Evolutionary conservation across 257 asterid genomes (phyloP), one percentile per base, ranked within the genome.

Genomic region (Mentha longifolia): DNA sequence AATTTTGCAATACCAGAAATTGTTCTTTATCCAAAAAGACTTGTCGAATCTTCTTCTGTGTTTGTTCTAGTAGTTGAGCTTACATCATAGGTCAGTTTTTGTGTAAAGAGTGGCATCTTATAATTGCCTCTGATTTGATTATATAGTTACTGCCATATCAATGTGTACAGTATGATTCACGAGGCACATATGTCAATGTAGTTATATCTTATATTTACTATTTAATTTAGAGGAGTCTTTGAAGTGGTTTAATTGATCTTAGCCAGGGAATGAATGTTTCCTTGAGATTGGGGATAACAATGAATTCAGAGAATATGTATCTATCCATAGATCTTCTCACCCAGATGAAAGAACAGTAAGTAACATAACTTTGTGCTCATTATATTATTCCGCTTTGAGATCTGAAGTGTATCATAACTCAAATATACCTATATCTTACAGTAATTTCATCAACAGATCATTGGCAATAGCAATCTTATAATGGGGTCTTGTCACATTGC

Each of bases 401-500:
- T 41, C 51, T 56, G 67, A 64, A 63, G 55, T 59, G 41, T 39
- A 28, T 30, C 20, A 28, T 55, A 56, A 37, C 39, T 31, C 20
- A 59, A 54, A 41, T 68, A 17, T 41, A 15, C 25, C 16, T 70
- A 10, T 71, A 20, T 69, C 45, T 56, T 33, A 70, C 68, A 41
- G 61, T 69, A 28, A 17, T 43, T 65, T 60, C 61, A 43, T 80
- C 59, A 72, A 68, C 88, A 94, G 99, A 86, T 91, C 37, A 86
- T 94, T 65, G 99, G 98, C 8, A 83, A 85, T 76, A 82, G 76
- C 84, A 94, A 94, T 84, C 96, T 91, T 74, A 91, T 94, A 39
- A 91, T 94, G 97, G 96, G 98, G 70, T 89, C 92, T 65, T 94
- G 97, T 76, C 98, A 94, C 84, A 88, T 94, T 33, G 99, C 99